Percentiles rank a stretch among this genome's conserved stretches.
Conservation (phyloP, 768 basidiomycete genomes). For the Lentinula sp. region DNA sequence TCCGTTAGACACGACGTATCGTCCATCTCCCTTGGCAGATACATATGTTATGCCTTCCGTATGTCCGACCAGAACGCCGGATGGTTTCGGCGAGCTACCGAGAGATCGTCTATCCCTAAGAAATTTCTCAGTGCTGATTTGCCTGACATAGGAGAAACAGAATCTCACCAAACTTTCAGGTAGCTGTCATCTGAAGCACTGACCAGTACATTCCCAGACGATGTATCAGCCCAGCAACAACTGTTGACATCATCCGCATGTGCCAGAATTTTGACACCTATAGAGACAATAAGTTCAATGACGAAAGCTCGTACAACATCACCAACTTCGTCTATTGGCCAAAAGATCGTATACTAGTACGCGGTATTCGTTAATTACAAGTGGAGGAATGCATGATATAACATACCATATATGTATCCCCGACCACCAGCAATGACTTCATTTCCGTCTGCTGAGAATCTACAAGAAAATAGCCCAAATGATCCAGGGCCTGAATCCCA, state of each 20-base stretch:
- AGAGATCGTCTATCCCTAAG: conserved; percentile 51
- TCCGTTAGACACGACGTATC: conserved; percentile 92
- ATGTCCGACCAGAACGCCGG: conserved; percentile 91
- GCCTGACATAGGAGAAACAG: conserved; percentile 36
- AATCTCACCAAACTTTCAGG: conserved; percentile 85
- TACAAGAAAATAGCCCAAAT: conserved; percentile 87
- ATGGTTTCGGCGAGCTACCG: conserved; percentile 62
- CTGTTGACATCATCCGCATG: conserved; percentile 92
- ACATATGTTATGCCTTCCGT: conserved; percentile 96
- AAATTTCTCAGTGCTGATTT: neutral
- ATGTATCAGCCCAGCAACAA: conserved; percentile 91
- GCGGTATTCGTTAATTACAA: neutral
- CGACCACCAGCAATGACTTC: conserved; percentile 93
- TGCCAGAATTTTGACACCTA: conserved; percentile 69
- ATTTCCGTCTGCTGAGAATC: conserved; percentile 93
- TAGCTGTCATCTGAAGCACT: conserved; percentile 94
- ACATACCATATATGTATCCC: conserved; percentile 68
- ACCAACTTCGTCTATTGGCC: conserved; percentile 55
- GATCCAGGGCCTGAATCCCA: conserved; percentile 37
- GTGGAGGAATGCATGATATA: neutral
- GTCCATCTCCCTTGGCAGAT: conserved; percentile 92
- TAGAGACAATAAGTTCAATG: neutral
- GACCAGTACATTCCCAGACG: conserved; percentile 89
- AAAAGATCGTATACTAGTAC: conserved; percentile 83
- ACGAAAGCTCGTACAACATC: neutral